Conservation (phyloP, 2,329 filamentous ascomycete species). For the Colletotrichum salicis region DNA sequence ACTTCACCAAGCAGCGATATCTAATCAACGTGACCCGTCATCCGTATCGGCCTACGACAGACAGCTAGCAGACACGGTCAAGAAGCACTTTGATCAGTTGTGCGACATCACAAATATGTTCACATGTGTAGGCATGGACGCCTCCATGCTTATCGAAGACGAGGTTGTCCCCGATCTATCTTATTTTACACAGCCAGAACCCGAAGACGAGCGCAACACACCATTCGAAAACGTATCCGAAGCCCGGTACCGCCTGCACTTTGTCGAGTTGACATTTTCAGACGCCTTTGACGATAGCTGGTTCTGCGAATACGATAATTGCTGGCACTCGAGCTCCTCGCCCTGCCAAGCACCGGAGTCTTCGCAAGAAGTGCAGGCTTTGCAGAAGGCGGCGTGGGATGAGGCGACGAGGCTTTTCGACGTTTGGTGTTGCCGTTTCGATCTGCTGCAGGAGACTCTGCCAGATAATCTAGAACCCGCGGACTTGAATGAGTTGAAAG, state of each 20-base stretch:
- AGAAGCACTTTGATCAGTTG: constrained; percentile 17
- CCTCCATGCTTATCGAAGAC: constrained; percentile 19
- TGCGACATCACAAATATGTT: constrained; percentile 29
- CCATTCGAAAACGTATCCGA: constrained; percentile 15
- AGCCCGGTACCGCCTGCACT: constrained; percentile 11
- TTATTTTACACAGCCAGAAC: constrained; percentile 13
- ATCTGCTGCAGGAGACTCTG: constrained; percentile 4
- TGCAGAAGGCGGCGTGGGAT: constrained; percentile 1
- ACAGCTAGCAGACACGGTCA: constrained; percentile 14
- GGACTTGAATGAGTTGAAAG: constrained; percentile 12
- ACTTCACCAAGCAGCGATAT: constrained; percentile 14
- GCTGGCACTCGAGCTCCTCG: not conserved
- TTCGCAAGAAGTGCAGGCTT: not conserved
- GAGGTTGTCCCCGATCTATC: constrained; percentile 21
- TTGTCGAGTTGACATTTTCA: constrained; percentile 9
- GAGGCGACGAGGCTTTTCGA: not conserved
- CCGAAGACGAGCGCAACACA: not conserved
- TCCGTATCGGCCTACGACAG: not conserved
- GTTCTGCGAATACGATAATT: not conserved
- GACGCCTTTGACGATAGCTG: constrained; percentile 9
- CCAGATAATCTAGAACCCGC: not conserved
- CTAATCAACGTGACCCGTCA: not conserved
- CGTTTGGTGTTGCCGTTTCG: constrained; percentile 17
- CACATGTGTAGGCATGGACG: constrained; percentile 24
- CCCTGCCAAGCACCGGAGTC: not conserved